Evolutionary conservation across 495 filamentous ascomycete genomes (phyloP), one percentile per base, ranked within the genome.

Genomic region (Stereocaulon alpinum): DNA sequence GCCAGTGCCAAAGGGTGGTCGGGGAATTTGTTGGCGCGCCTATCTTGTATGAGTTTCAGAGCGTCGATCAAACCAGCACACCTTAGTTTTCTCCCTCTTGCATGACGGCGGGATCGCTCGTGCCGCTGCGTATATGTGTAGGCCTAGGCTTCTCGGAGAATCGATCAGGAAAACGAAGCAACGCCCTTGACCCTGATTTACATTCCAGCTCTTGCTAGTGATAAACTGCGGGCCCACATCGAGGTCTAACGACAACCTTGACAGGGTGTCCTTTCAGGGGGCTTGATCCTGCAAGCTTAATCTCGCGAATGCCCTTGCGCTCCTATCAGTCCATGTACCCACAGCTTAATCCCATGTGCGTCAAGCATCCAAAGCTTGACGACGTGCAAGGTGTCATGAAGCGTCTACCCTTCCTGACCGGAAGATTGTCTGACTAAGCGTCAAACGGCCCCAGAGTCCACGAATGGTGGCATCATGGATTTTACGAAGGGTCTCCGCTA

Each of bases 1-100:
- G 34, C 34, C 34, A 37, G 34, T 37, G 34, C 34, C 7, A 11
- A 37, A 10, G 34, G 34, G 12, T 37, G 34, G n/a, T 34, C 17
- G 49, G 53, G 32, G n/a, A 40, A 45, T 27, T 58, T 42, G 63
- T 65, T 62, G 63, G 63, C 50, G 63, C 63, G 59, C 42, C 30
- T 65, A 62, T 59, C 27, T 56, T 57, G 58, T 40, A 34, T n/a
- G 41, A 52, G 64, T 66, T 63, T 66, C 64, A 66, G 61, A 24
- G 42, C 48, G 64, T 52, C 61, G 64, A 66, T 66, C 57, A 66
- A 63, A 63, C 50, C 40, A 27, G 27, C 49, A 29, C 30, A 3
- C 49, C 40, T 29, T 32, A 27, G 43, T 49, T 43, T 40, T 10
- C 42, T 59, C 49, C 20, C 32, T 30, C 17, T 18, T 20, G 54